Evolutionary conservation across 257 asterid species (phyloP), one percentile per base, ranked within the genome.

Genomic region (Misopates orontium): DNA sequence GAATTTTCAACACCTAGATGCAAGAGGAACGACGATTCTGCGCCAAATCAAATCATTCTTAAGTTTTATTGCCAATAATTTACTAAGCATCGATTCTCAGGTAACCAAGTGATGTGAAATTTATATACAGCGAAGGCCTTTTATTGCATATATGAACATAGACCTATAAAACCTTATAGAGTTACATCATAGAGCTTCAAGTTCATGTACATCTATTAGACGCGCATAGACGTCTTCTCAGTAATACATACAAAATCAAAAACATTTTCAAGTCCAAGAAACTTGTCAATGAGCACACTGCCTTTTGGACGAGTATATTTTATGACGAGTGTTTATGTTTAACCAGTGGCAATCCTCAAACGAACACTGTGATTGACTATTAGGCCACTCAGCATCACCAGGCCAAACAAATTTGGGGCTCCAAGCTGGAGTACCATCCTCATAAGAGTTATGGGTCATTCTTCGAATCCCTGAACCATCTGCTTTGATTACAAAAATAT

Each of bases 1-100:
- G 80, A 90, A 93, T 73, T 93, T 93, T 1, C 96, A 96, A 78
- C 97, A 93, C 84, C 99, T 84, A 66, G 99, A 93, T 62, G 96
- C 95, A 60, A 87, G 97, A 47, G 97, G 97, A 78, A 87, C 97
- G 49, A 93, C 86, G 62, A 93, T 90, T 81, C 97, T 90, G 78
- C 47, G 68, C 19, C 68, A 56, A 53, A 44, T 41, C 23, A 42
- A 70, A 40, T 54, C 39, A 42, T 62, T 49, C 52, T 53, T 52
- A 57, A 60, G 17, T 74, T 71, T 74, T 71, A 73, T 31, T 65
- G 36, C 8, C 42, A 36, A 36, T 9, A 36, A 36, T 3, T 28
- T 36, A 36, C 10, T 36, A 36, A 9, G 8, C 11, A 36, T 8
- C 42, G 1, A 36, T 8, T 36, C 42, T 36, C 42, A 36, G 11